Percentiles rank a stretch among this genome's conserved stretches.
phyloP scores from a whole-genome alignment of 768 basidiomycete genomes.

The Lentinula lateritia region DNA sequence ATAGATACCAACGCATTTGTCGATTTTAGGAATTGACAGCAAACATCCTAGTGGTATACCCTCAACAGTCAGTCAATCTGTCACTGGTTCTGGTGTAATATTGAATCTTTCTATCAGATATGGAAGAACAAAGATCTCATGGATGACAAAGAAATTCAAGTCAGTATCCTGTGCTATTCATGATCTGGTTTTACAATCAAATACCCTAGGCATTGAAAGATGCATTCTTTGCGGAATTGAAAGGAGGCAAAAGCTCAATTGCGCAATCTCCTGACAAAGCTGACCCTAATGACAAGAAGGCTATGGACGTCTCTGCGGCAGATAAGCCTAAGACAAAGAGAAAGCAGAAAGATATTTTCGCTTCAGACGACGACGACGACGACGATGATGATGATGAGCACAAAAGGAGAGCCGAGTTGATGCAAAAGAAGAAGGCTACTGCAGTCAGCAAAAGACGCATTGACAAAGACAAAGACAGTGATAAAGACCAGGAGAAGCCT shows the following conservation, averaged over 20 bases:
- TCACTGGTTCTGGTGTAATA: background rate
- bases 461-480: constrained; percentile 17
- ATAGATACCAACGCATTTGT: background rate
- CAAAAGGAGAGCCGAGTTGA: constrained; percentile 16
- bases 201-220: constrained; percentile 53
- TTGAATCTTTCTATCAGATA: constrained; percentile 32
- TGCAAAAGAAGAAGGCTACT: constrained; percentile 11
- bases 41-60: constrained; percentile 71
- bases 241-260: background rate
- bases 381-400: constrained; percentile 18
- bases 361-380: constrained; percentile 43
- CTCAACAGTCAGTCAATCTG: constrained; percentile 48
- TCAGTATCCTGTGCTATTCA: constrained; percentile 14
- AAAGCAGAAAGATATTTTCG: constrained; percentile 53
- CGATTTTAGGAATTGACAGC: constrained; percentile 57
- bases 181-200: background rate
- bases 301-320: constrained; percentile 13
- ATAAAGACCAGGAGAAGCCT: constrained; percentile 25
- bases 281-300: constrained; percentile 7
- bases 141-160: constrained; percentile 59
- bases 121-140: constrained; percentile 65
- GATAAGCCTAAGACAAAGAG: constrained; percentile 42
- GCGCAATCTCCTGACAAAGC: constrained; percentile 14
- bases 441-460: constrained; percentile 10
- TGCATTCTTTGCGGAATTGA: constrained; percentile 47